phyloP scores from a whole-genome alignment of 371 early-diverging fungal species.

The Apophysomyces variabilis region DNA sequence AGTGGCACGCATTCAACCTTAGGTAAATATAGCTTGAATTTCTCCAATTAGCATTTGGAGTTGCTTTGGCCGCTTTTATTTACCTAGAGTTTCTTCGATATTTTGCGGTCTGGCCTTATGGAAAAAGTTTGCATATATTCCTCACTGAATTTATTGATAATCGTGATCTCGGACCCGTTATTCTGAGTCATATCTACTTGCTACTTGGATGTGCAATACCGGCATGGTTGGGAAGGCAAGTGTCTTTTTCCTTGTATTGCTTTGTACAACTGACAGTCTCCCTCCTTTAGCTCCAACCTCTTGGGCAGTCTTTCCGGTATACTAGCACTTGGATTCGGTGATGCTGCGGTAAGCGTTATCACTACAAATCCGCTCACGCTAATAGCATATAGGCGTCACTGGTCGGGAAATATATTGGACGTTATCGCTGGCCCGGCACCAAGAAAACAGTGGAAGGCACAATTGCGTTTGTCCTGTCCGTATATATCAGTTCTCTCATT shows the following conservation, averaged over 20 bases:
- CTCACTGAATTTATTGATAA: constrained; percentile 80
- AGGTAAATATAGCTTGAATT: constrained; percentile 59
- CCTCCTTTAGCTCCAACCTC: constrained; percentile 33
- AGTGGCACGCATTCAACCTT: too few species aligned
- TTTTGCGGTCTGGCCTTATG: constrained; percentile 75
- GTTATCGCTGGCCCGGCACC: constrained; percentile 73
- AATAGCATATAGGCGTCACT: constrained; percentile 71
- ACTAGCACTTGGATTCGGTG: constrained; percentile 86
- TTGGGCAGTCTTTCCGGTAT: constrained; percentile 78
- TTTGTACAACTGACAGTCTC: background rate
- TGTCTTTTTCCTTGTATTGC: too few species aligned
- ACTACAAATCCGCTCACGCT: background rate
- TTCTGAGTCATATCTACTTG: constrained; percentile 90
- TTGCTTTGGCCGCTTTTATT: constrained; percentile 74
- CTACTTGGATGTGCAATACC: constrained; percentile 90
- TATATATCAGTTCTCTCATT: constrained; percentile 52
- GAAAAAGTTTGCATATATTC: constrained; percentile 71
- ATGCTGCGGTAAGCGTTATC: constrained; percentile 64
- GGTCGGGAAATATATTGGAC: constrained; percentile 78
- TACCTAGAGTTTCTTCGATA: constrained; percentile 82
- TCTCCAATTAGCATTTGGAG: constrained; percentile 82
- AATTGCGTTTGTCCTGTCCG: constrained; percentile 71
- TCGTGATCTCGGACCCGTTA: constrained; percentile 79
- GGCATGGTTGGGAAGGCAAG: constrained; percentile 81
- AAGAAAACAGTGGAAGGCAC: constrained; percentile 92